These are phyloP conservation scores for Trypethelium eluteriae DNA, from an alignment of 495 filamentous ascomycete species.

Conservation along the genomic window DNA sequence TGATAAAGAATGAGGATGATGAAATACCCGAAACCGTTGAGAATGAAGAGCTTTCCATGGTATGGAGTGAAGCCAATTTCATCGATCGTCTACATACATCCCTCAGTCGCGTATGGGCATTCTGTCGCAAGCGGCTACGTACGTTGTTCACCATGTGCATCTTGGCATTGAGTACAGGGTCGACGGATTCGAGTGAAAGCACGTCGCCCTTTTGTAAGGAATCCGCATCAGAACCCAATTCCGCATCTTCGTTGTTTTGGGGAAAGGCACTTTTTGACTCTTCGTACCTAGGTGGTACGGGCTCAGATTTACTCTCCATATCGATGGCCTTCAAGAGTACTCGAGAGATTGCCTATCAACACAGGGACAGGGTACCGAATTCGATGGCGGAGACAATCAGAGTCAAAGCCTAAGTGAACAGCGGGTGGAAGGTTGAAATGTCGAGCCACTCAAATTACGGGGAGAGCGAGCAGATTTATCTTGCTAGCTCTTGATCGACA, in stretches of 20 bases:
- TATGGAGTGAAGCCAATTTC: conserved; percentile 64
- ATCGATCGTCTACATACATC: conserved; percentile 51
- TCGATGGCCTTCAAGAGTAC: background rate
- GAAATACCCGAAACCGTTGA: conserved; percentile 57
- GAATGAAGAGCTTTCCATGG: conserved; percentile 60
- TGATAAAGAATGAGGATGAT: too few species aligned
- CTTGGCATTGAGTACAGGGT: conserved; percentile 59
- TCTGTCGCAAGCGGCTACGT: conserved; percentile 25
- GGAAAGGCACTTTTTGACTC: background rate
- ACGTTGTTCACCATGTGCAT: conserved; percentile 66
- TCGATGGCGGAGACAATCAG: background rate
- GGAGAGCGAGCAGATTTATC: too few species aligned
- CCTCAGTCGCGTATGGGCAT: conserved; percentile 3
- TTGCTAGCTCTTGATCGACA: too few species aligned
- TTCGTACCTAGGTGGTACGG: background rate
- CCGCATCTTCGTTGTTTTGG: background rate
- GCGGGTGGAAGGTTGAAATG: too few species aligned
- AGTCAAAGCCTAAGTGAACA: background rate
- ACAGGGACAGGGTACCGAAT: background rate
- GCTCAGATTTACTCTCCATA: background rate
- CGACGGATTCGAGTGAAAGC: conserved; percentile 38
- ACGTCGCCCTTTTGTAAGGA: conserved; percentile 30
- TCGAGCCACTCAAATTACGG: too few species aligned
- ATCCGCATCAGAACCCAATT: background rate
- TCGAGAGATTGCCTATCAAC: too few species aligned